These are phyloP conservation scores for Boletus edulis DNA, from an alignment of 768 basidiomycete genomes.

Conservation along the genomic window DNA sequence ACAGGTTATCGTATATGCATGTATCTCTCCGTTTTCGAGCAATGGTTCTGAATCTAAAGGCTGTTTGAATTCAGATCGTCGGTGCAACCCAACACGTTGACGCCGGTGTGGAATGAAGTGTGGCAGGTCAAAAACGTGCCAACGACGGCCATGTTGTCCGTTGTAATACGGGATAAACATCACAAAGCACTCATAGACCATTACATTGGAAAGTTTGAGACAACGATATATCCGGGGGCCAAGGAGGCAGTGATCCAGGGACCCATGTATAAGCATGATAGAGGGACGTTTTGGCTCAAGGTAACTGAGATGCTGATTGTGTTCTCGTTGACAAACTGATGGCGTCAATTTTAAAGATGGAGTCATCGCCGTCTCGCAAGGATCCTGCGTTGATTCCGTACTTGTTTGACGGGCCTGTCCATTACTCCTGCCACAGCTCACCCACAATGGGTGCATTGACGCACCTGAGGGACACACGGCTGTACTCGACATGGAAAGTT, in stretches of 20 bases:
- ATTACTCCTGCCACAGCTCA: constrained; percentile 68
- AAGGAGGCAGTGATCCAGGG: constrained; percentile 66
- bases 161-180: constrained; percentile 73
- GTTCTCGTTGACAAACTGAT: constrained; percentile 1
- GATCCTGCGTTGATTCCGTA: constrained; percentile 48
- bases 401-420: constrained; percentile 71
- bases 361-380: constrained; percentile 45
- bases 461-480: constrained; percentile 54
- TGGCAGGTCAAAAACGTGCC: constrained; percentile 79
- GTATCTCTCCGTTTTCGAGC: constrained; percentile 22
- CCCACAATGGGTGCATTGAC: constrained; percentile 67
- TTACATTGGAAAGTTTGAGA: constrained; percentile 61
- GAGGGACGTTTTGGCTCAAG: constrained; percentile 71
- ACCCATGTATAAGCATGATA: constrained; percentile 42
- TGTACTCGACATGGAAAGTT: constrained; percentile 80
- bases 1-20: constrained; percentile 61
- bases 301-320: constrained; percentile 29
- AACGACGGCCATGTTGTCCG: constrained; percentile 49
- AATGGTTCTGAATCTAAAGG: background rate
- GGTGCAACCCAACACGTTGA: constrained; percentile 52
- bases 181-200: constrained; percentile 55
- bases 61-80: constrained; percentile 49
- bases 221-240: constrained; percentile 49
- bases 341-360: constrained; percentile 42
- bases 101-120: constrained; percentile 73